phyloP scores from a whole-genome alignment of 73 alveolate species.

The Paramecium octaurelia region DNA sequence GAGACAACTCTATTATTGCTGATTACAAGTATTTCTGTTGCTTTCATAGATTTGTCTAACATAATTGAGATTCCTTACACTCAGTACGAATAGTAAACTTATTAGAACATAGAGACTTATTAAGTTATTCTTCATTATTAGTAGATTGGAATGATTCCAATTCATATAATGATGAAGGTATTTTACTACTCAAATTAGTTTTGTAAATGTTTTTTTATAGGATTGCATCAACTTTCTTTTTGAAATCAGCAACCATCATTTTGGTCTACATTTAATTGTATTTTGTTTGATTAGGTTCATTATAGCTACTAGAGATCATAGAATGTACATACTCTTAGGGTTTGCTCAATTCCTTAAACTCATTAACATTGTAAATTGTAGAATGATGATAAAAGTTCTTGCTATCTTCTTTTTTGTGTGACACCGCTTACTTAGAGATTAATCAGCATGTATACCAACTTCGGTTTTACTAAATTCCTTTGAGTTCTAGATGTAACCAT shows the following conservation, averaged over 20 bases:
- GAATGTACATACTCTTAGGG: background rate
- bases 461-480: background rate
- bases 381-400: slow-evolving; percentile 27
- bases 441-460: background rate
- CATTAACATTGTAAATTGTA: background rate
- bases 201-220: background rate
- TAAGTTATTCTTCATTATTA: background rate
- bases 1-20: background rate
- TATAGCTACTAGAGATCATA: background rate
- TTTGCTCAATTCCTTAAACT: background rate
- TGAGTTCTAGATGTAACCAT: background rate
- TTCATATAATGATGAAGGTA: background rate
- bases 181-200: background rate
- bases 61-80: background rate
- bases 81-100: background rate
- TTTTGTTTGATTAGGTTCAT: background rate
- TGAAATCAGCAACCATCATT: background rate
- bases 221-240: background rate
- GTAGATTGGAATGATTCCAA: background rate
- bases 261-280: background rate
- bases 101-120: background rate
- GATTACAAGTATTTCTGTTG: background rate
- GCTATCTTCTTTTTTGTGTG: background rate
- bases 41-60: background rate
- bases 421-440: background rate